These are phyloP conservation scores for Phytophthora sp. DNA, from an alignment of 352 stramenopile species.

Conservation along the genomic window DNA sequence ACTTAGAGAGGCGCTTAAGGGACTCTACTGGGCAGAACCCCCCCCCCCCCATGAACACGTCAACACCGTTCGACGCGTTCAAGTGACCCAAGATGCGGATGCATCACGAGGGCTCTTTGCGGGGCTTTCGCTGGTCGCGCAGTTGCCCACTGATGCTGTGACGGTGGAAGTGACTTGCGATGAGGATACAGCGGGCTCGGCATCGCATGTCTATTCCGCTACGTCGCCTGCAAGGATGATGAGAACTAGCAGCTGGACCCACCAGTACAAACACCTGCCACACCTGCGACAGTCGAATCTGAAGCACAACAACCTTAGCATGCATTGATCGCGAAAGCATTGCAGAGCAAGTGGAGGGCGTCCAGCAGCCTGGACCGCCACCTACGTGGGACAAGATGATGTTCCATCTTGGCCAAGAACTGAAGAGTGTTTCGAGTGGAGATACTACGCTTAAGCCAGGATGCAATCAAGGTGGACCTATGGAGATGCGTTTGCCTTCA, in stretches of 20 bases:
- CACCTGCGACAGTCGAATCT: background rate
- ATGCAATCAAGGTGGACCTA: no score
- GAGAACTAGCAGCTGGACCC: background rate
- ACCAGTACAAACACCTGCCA: no score
- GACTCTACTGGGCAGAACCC: constrained; percentile 25
- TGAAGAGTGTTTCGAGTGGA: no score
- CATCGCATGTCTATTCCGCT: background rate
- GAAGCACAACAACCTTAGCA: background rate
- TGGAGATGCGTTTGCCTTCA: no score
- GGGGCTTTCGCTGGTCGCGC: background rate
- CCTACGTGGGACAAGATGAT: constrained; percentile 4
- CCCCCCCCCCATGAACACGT: no score
- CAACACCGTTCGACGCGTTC: background rate
- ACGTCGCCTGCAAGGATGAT: background rate
- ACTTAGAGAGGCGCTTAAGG: no score
- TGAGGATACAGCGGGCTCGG: background rate
- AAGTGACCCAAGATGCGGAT: background rate
- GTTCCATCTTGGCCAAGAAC: constrained; percentile 1
- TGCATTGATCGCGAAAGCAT: background rate
- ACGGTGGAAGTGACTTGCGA: background rate
- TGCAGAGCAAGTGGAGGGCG: constrained; percentile 11
- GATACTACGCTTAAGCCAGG: no score
- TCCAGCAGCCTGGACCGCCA: background rate
- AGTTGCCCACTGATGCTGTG: background rate
- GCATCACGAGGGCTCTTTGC: background rate